These are phyloP conservation scores for Phytopythium oedochilum DNA, from an alignment of 352 stramenopile species.

Conservation along the genomic window DNA sequence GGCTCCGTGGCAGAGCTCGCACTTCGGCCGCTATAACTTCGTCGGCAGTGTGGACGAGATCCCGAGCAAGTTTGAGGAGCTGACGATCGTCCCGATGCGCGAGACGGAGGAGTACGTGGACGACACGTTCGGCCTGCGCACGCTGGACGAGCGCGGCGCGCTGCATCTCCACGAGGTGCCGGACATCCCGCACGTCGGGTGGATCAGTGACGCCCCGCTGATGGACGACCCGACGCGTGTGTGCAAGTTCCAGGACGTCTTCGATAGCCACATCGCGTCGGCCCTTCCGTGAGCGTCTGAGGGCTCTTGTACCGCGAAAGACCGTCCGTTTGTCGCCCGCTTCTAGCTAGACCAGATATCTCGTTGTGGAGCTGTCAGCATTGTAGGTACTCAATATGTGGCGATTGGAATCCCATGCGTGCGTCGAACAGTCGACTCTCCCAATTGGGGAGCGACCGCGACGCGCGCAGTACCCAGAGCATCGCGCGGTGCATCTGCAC, in stretches of 20 bases:
- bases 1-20: conserved; percentile 33
- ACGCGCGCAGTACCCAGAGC: conserved; percentile 1
- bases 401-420: no score
- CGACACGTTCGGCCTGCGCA: conserved; percentile 15
- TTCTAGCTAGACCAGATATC: no score
- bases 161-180: conserved; percentile 7
- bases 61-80: conserved; percentile 8
- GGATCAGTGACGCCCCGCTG: conserved; percentile 11
- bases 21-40: conserved; percentile 36
- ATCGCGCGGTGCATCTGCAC: conserved; percentile 1
- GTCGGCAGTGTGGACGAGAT: conserved; percentile 19
- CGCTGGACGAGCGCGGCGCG: conserved; percentile 7
- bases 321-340: no score
- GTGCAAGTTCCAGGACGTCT: conserved; percentile 33
- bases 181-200: conserved; percentile 8
- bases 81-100: conserved; percentile 5
- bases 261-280: conserved; percentile 34
- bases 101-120: conserved; percentile 6
- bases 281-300: conserved; percentile 19
- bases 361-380: no score
- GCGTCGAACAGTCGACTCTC: no score
- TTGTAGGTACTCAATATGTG: no score
- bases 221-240: conserved; percentile 3
- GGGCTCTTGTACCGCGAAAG: no score
- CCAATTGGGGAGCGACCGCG: background rate